Base-by-base conservation (phyloP, 2,329 filamentous ascomycete genomes). In the Aspergillus eucalypticola region DNA sequence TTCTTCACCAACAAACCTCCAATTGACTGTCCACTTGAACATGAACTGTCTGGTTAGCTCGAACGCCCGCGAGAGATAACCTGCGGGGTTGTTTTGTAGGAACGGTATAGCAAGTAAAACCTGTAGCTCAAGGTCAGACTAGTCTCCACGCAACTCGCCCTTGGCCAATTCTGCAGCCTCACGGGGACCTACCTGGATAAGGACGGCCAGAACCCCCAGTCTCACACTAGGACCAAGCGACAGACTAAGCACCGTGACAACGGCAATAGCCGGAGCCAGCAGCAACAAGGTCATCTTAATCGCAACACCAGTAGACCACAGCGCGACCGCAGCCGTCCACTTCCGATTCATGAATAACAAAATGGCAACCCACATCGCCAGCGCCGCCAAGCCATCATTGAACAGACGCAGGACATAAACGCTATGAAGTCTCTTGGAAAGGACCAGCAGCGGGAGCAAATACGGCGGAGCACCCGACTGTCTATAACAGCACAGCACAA, bases 21-120 rank as follows among this genome's bases (percentile, higher is more conserved):
- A 99, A 76, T 99, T 99, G 67, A 99, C 95, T 0, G 95, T 99
- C 95, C 95, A 99, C 78, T 94, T 92, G 82, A 94, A 98, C 69
- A 96, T 83, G 78, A 99, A 99, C 68, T 91, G 87, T 57, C 95
- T 85, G 50, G 90, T 92, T 60, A 99, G 84, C 78, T 99, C 92
- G 73, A 99, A 99, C 0, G 95, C 92, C 64, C 90, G 84, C 50
- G 86, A 84, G 17, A 96, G 73, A 73, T 99, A 99, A 27, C 88
- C 90, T 60, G 78, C 76, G 19, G 87, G 77, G 67, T 92, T 89
- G 42, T 79, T 79, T 54, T 78, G 70, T 8, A 82, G 73, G 77
- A 97, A 98, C 0, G 92, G 92, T 46, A 83, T 79, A 15, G 82
- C 84, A 56, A 86, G 75, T 25, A 84, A 67, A 60, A 83, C 69